Evolutionary conservation across 306 rosid species (phyloP), one percentile per base, ranked within the genome.

Genomic region (Cercis canadensis): DNA sequence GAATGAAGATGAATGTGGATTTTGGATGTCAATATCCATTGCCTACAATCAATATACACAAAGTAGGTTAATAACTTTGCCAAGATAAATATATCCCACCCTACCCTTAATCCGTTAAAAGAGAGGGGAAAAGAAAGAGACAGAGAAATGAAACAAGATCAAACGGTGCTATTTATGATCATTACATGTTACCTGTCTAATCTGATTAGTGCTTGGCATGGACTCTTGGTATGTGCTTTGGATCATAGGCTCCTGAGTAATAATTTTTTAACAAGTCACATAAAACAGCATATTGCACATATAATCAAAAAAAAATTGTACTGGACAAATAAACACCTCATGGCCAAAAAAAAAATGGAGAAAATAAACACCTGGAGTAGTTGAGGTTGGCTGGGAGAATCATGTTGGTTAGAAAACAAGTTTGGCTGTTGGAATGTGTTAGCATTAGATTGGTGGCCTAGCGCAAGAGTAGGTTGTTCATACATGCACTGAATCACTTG

Each of bases 21-120:
- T 70, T 69, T 78, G 88, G 71, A 73, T 65, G 57, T 81, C 88
- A 24, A 76, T 78, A 59, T 88, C 87, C 85, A 86, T 78, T 59
- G 75, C 95, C 91, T 82, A 39, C 78, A 80, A 56, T 40, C 67
- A 69, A 69, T 44, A 73, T 40, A 66, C 8, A 57, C 11, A 55
- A 70, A 69, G 56, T 59, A 65, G 47, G 47, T 60, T 15, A 67
- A 80, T 58, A 46, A 80, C 65, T 52, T 37, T 59, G 24, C 19
- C 56, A 36, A n/a, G 32, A 74, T 41, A 33, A 32, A 41, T 24
- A 43, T 54, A 21, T 16, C 4, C 49, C 49, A 6, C 12, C 37
- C 40, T 51, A 52, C 33, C 55, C 45, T n/a, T 18, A 17, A 31
- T 37, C 51, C 17, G 46, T 36, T 43, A 17, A n/a, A n/a, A 12